These are phyloP conservation scores for Leccinum variicolor DNA, from an alignment of 768 basidiomycete genomes.

Conservation along the genomic window DNA sequence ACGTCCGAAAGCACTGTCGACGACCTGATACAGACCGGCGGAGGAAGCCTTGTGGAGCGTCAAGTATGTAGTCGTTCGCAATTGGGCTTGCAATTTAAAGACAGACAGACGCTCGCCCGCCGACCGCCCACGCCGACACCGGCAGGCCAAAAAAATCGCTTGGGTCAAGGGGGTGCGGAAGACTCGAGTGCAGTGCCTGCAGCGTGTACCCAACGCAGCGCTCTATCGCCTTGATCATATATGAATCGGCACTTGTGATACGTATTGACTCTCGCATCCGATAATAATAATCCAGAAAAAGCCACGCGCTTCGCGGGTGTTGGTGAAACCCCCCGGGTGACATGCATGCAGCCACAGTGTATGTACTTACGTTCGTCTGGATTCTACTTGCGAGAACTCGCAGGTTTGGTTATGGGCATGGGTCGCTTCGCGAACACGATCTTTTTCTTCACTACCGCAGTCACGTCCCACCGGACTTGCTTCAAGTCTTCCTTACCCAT, in stretches of 20 bases:
- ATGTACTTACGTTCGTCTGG: no score
- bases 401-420: constrained; percentile 57
- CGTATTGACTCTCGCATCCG: background rate
- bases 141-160: background rate
- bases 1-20: background rate
- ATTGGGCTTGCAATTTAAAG: background rate
- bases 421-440: constrained; percentile 82
- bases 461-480: constrained; percentile 51
- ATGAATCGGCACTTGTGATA: no score
- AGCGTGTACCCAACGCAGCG: constrained; percentile 18
- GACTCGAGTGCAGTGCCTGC: background rate
- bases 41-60: background rate
- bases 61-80: background rate
- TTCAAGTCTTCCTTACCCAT: background rate
- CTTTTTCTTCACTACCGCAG: constrained; percentile 76
- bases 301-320: background rate
- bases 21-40: background rate
- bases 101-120: no score
- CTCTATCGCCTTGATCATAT: background rate
- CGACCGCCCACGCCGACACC: background rate
- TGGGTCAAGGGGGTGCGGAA: constrained; percentile 19
- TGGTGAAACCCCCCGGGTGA: background rate
- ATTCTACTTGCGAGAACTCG: constrained; percentile 9
- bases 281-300: background rate
- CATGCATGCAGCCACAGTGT: no score